Base-by-base conservation (phyloP, 257 asterid genomes). In the Capsicum chinense region DNA sequence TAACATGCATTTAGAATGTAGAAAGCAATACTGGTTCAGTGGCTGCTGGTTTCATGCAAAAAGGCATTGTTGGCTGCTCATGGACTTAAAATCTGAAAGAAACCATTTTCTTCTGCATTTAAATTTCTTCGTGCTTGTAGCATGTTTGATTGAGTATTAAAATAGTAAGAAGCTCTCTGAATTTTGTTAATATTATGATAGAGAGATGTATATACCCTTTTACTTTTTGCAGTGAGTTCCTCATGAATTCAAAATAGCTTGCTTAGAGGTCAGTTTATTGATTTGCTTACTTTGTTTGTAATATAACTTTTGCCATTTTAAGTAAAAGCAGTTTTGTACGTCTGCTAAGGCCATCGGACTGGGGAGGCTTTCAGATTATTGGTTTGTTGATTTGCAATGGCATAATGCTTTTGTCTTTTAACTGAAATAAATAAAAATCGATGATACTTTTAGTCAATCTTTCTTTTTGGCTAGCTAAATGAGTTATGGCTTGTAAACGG, bases 171-270 rank as follows among this genome's bases (percentile, higher is more conserved):
- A 5, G 5, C 54, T 48, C 48, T 26, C 5, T 15, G 4, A 26
- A 52, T 52, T 33, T 76, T 76, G 81, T 47, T 76, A 52, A 76
- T 76, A 14, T 69, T 83, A 57, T 70, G 70, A 84, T 64, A 56
- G 83, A 59, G 83, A 81, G 17, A 66, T 83, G 81, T 64, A 82
- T 84, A 48, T 74, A 26, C 33, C 33, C 33, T 26, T 26, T 26
- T 26, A 26, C 33, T 26, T 26, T 26, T 26, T 26, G 33, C 33
- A 1, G 33, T 26, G 33, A 26, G 33, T 26, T 26, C 33, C 33
- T 26, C 2, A 26, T 26, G 33, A 26, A 26, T 26, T 26, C 33
- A 1, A 26, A 26, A 26, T 26, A 26, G 33, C 33, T 26, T 26
- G 33, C 2, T 26, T 26, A 26, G 33, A 26, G 33, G 33, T 26